phyloP scores from a whole-genome alignment of 2,329 filamentous ascomycete species.

The Penicillium hordei region DNA sequence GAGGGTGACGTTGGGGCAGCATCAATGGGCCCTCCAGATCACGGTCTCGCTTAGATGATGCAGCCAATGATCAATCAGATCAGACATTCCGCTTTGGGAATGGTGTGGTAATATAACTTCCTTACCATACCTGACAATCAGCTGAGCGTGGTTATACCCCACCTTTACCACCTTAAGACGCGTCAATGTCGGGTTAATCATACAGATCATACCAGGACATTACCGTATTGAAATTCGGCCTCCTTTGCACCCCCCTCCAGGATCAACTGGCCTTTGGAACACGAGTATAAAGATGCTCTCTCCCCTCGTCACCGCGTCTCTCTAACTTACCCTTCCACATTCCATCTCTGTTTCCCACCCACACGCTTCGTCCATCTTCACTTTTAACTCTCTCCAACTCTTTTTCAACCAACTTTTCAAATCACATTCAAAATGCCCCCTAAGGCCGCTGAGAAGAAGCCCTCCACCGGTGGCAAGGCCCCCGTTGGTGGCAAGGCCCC shows the following conservation, averaged over 20 bases:
- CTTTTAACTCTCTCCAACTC: slow-evolving; percentile 15
- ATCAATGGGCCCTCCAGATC: slow-evolving; percentile 46
- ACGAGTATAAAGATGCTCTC: slow-evolving; percentile 48
- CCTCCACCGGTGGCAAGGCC: slow-evolving; percentile 89
- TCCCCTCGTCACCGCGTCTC: slow-evolving; percentile 44
- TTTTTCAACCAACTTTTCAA: slow-evolving; percentile 28
- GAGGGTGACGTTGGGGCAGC: slow-evolving; percentile 45
- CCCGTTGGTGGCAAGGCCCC: slow-evolving; percentile 71
- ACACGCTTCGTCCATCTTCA: slow-evolving; percentile 39
- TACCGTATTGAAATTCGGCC: slow-evolving; percentile 50
- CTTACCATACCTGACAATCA: slow-evolving; percentile 23
- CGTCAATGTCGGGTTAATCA: slow-evolving; percentile 39
- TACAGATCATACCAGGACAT: slow-evolving; percentile 46
- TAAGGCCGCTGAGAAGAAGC: slow-evolving; percentile 98
- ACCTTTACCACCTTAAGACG: slow-evolving; percentile 17
- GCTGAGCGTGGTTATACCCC: slow-evolving; percentile 21
- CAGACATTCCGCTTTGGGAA: slow-evolving; percentile 32
- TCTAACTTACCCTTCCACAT: slow-evolving; percentile 36
- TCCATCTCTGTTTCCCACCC: slow-evolving; percentile 30
- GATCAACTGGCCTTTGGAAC: slow-evolving; percentile 46
- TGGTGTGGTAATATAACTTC: slow-evolving; percentile 27
- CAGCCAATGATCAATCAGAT: slow-evolving; percentile 44
- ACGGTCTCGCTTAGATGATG: slow-evolving; percentile 45
- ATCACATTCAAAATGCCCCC: slow-evolving; percentile 77
- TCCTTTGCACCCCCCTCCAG: slow-evolving; percentile 43